Percentiles rank a stretch among this genome's conserved stretches.
These are phyloP conservation scores for Phialophora tarda DNA, from an alignment of 2,329 filamentous ascomycete species.

Conservation along the genomic window DNA sequence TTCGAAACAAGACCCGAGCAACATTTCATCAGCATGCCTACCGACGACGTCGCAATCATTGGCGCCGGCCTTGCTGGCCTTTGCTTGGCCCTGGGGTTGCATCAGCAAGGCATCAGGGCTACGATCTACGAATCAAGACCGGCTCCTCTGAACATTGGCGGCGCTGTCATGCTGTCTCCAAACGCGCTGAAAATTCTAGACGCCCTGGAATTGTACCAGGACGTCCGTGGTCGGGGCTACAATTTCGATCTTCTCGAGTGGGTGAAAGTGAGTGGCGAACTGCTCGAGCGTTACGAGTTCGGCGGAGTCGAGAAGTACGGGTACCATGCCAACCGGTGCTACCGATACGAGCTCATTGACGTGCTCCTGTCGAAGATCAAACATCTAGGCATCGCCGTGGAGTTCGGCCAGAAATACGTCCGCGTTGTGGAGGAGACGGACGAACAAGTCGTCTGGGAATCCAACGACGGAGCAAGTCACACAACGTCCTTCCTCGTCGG, in stretches of 20 bases:
- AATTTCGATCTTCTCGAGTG: conserved; percentile 60
- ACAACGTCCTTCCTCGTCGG: conserved; percentile 58
- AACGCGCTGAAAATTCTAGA: conserved; percentile 64
- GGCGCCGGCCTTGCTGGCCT: conserved; percentile 60
- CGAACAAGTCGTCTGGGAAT: conserved; percentile 55
- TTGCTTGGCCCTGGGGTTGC: conserved; percentile 60
- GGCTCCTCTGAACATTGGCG: conserved; percentile 56
- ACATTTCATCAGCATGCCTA: not conserved
- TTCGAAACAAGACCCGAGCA: not conserved
- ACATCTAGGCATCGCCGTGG: conserved; percentile 50
- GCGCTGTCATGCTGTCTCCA: conserved; percentile 65
- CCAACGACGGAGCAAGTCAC: conserved; percentile 50
- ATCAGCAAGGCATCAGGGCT: conserved; percentile 57
- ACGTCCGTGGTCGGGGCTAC: conserved; percentile 54
- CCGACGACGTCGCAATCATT: conserved; percentile 52
- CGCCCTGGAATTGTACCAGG: conserved; percentile 55
- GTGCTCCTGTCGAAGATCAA: conserved; percentile 53
- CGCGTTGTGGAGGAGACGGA: conserved; percentile 48
- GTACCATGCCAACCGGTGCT: conserved; percentile 61
- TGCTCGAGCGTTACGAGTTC: conserved; percentile 41
- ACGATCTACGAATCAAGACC: conserved; percentile 60
- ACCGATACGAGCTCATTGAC: conserved; percentile 59
- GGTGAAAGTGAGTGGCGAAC: conserved; percentile 46
- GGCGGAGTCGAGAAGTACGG: conserved; percentile 52
- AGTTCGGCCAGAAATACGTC: conserved; percentile 57